Percentiles rank a stretch among this genome's conserved stretches.
Conservation (phyloP, 2,329 filamentous ascomycete genomes). For the Neoarthrinium moseri region DNA sequence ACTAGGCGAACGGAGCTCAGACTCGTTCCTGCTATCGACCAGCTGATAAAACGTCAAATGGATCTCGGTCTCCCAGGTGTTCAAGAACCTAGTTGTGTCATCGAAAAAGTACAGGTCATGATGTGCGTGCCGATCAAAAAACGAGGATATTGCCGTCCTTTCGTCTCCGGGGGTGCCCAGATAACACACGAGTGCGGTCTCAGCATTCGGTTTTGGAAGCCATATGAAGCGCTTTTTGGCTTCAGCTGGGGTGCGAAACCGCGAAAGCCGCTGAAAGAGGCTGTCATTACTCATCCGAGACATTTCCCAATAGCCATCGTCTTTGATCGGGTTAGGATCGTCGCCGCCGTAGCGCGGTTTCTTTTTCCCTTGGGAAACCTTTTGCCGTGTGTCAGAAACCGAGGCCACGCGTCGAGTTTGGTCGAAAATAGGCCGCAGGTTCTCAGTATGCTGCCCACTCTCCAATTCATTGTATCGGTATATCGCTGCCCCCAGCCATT, state of each 20-base stretch:
- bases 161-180: neutral
- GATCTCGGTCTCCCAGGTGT: conserved; percentile 28
- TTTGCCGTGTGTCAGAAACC: no score
- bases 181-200: neutral
- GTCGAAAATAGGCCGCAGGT: no score
- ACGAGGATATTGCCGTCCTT: conserved; percentile 10
- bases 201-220: neutral
- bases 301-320: no score
- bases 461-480: no score
- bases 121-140: conserved; percentile 20
- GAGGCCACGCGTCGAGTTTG: no score
- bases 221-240: neutral
- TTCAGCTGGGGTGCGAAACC: neutral
- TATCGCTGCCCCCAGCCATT: no score
- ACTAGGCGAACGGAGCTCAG: neutral
- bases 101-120: conserved; percentile 21
- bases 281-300: no score
- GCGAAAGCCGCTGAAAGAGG: no score
- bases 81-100: conserved; percentile 18
- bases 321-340: no score
- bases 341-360: no score
- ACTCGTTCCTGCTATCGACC: neutral
- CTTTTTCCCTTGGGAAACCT: no score
- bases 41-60: conserved; percentile 25
- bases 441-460: no score